A percentile compares a stretch with the other conserved stretches of the same genome.
phyloP scores from a whole-genome alignment of 2,329 filamentous ascomycete genomes.

The Pyrenophora teres region DNA sequence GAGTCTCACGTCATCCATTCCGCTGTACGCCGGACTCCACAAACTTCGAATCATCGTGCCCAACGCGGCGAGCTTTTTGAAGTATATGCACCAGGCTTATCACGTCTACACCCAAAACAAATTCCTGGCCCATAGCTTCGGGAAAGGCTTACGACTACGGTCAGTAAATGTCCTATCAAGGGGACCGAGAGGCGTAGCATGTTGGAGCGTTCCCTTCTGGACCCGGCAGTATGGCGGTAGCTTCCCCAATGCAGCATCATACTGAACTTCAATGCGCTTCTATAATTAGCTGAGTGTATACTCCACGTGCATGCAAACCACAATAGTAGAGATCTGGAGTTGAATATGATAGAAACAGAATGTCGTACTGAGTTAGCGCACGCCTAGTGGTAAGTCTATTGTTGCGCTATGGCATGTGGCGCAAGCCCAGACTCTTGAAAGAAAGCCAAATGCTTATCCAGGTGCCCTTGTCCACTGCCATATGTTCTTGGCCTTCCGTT shows the following conservation, averaged over 20 bases:
- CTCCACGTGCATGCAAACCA: slow-evolving; percentile 8
- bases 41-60: slow-evolving; percentile 2
- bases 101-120: background rate
- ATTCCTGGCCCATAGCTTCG: slow-evolving; percentile 8
- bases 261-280: slow-evolving; percentile 1
- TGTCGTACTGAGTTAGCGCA: slow-evolving; percentile 1
- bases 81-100: background rate
- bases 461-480: too few species aligned
- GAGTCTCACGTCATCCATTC: slow-evolving; percentile 11
- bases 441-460: too few species aligned
- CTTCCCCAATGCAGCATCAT: slow-evolving; percentile 3
- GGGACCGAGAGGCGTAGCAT: slow-evolving; percentile 1
- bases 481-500: too few species aligned
- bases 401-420: slow-evolving; percentile 15
- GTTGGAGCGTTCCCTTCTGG: slow-evolving; percentile 1
- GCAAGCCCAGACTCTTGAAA: slow-evolving; percentile 13
- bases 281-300: slow-evolving; percentile 1
- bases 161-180: slow-evolving; percentile 2
- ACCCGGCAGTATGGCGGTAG: slow-evolving; percentile 6
- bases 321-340: background rate
- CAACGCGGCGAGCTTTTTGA: background rate
- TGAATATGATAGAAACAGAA: background rate
- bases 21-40: slow-evolving; percentile 19
- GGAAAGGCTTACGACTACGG: slow-evolving; percentile 4
- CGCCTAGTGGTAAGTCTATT: slow-evolving; percentile 6